Conservation (phyloP, 1,139 yeast genomes). For the Hyphopichia fennica region DNA sequence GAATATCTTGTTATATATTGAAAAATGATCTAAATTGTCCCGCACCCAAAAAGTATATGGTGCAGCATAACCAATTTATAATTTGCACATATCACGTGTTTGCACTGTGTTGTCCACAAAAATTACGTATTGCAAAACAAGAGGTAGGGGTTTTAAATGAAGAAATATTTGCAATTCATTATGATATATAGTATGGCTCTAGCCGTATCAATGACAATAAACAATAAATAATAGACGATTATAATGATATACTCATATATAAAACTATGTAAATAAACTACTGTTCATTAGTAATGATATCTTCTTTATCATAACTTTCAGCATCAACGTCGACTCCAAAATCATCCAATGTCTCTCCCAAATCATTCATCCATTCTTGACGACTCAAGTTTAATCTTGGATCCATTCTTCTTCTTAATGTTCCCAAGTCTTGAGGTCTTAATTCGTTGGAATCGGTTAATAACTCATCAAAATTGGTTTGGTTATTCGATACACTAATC, state of each 20-base stretch:
- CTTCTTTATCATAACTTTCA: slow-evolving; percentile 28
- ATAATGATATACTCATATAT: too few species aligned
- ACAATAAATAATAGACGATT: too few species aligned
- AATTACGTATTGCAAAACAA: background rate
- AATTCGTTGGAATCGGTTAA: slow-evolving; percentile 14
- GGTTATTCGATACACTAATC: slow-evolving; percentile 13
- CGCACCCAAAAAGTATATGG: background rate
- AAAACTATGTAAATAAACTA: background rate
- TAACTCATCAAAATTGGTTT: slow-evolving; percentile 17
- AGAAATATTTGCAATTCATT: background rate
- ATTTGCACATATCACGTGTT: slow-evolving; percentile 5
- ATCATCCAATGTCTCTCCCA: slow-evolving; percentile 81
- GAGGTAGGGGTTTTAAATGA: too few species aligned
- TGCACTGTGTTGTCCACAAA: background rate
- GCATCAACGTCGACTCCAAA: slow-evolving; percentile 85
- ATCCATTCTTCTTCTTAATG: slow-evolving; percentile 27
- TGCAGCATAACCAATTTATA: background rate
- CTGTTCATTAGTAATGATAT: background rate
- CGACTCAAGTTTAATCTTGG: slow-evolving; percentile 31
- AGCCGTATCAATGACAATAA: background rate
- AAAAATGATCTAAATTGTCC: background rate
- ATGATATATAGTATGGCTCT: background rate
- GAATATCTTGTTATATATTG: background rate
- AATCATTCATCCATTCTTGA: slow-evolving; percentile 67
- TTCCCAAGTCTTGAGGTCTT: slow-evolving; percentile 15